Evolutionary conservation across 2,329 filamentous ascomycete genomes (phyloP).

Genomic region (Penicillium sp.): DNA sequence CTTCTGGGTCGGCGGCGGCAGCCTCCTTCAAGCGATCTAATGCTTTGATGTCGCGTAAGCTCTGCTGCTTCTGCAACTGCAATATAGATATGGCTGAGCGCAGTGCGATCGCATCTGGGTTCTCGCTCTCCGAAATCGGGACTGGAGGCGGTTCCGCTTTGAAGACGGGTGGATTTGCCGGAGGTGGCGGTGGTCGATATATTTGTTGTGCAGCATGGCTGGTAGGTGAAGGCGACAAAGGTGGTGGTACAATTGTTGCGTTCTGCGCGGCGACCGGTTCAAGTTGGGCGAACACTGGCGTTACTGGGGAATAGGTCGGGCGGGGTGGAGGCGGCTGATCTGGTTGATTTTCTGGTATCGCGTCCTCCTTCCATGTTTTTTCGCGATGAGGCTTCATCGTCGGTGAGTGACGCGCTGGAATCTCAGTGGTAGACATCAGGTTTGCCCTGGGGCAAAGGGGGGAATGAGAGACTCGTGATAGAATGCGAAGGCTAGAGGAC

Average conservation of each 20-base stretch:
- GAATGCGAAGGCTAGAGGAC: conserved; percentile 6
- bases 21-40: conserved; percentile 69
- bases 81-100: conserved; percentile 82
- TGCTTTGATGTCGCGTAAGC: conserved; percentile 70
- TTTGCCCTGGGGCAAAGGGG: background rate
- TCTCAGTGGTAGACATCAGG: background rate
- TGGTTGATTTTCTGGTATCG: conserved; percentile 25
- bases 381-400: conserved; percentile 38
- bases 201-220: conserved; percentile 10
- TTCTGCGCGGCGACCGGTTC: conserved; percentile 28
- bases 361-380: conserved; percentile 3
- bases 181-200: conserved; percentile 17
- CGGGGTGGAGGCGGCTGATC: conserved; percentile 45
- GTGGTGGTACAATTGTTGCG: conserved; percentile 35
- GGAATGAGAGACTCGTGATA: background rate
- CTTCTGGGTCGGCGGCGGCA: conserved; percentile 69
- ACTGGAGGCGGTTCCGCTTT: conserved; percentile 41
- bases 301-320: conserved; percentile 50
- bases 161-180: conserved; percentile 26
- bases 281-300: conserved; percentile 43
- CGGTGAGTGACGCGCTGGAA: background rate
- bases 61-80: conserved; percentile 80
- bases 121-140: conserved; percentile 53
- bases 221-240: conserved; percentile 29
- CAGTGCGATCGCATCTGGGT: conserved; percentile 84